Evolutionary conservation across 169 alveolate genomes (phyloP).

Genomic region (Babesia caballi): DNA sequence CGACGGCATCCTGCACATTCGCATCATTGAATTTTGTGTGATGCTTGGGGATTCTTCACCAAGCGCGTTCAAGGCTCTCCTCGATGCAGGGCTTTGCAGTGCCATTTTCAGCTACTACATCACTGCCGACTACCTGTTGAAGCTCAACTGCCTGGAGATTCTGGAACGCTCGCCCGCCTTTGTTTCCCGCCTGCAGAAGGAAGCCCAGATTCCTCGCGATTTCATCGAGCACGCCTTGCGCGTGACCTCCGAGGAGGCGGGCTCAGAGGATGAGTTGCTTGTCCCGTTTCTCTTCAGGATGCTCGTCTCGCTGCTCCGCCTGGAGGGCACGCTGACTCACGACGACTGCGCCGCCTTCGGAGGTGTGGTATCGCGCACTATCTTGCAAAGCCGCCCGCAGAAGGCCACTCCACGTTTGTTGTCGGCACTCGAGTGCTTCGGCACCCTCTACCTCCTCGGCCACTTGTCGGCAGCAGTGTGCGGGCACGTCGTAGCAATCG

Average conservation of each 20-base stretch:
- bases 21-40: constrained; percentile 41
- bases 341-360: constrained; percentile 3
- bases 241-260: not conserved
- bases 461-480: constrained; percentile 9
- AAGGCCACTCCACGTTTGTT: not conserved
- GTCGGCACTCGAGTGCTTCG: constrained; percentile 37
- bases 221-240: constrained; percentile 24
- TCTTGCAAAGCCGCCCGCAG: not conserved
- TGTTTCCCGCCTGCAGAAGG: constrained; percentile 1
- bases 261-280: constrained; percentile 9
- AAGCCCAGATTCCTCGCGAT: constrained; percentile 8
- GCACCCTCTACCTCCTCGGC: constrained; percentile 29
- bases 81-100: constrained; percentile 18
- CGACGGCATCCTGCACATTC: constrained; percentile 15
- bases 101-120: constrained; percentile 22
- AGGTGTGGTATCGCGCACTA: not conserved
- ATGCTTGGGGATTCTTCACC: constrained; percentile 7
- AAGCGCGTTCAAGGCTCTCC: constrained; percentile 8
- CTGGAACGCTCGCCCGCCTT: constrained; percentile 20
- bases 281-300: constrained; percentile 32
- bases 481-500: not conserved
- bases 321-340: not conserved
- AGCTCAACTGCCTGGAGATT: constrained; percentile 54
- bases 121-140: constrained; percentile 33
- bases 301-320: constrained; percentile 4